Evolutionary conservation across 495 filamentous ascomycete species (phyloP).

Genomic region (Neurospora tetraspora): DNA sequence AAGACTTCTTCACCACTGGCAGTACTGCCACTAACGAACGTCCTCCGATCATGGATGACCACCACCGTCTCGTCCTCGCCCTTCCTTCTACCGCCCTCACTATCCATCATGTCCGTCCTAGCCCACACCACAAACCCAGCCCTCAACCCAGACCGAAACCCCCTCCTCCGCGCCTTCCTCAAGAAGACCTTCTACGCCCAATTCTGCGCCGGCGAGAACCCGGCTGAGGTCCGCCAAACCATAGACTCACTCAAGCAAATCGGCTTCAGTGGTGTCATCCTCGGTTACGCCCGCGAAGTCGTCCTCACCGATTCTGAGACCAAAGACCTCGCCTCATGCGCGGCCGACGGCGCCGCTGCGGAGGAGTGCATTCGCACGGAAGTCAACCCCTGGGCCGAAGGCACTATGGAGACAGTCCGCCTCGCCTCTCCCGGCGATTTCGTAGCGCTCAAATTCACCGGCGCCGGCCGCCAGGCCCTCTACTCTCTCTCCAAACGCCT

Average conservation of each 20-base stretch:
- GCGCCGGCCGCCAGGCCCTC: constrained; percentile 74
- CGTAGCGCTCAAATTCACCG: constrained; percentile 85
- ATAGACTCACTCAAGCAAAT: constrained; percentile 50
- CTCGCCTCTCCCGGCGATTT: constrained; percentile 71
- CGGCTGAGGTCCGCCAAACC: constrained; percentile 48
- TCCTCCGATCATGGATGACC: constrained; percentile 71
- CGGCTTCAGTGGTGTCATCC: constrained; percentile 67
- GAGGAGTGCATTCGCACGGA: constrained; percentile 45
- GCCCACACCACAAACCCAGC: constrained; percentile 54
- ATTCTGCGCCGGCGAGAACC: constrained; percentile 70
- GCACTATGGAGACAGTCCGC: constrained; percentile 65
- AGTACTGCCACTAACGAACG: constrained; percentile 58
- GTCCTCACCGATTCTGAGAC: constrained; percentile 47
- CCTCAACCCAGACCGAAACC: constrained; percentile 49
- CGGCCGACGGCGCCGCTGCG: constrained; percentile 17
- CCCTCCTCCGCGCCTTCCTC: constrained; percentile 45
- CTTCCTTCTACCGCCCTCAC: constrained; percentile 57
- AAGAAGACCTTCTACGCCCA: constrained; percentile 76
- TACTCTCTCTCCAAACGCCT: constrained; percentile 47
- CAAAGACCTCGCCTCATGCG: constrained; percentile 24
- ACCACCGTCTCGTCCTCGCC: constrained; percentile 73
- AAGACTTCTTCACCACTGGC: constrained; percentile 45
- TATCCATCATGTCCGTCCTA: constrained; percentile 57
- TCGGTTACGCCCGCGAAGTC: constrained; percentile 69
- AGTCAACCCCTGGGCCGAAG: constrained; percentile 61